Evolutionary conservation across 305 asterid genomes (phyloP), one percentile per base, ranked within the genome.

Genomic region (Rubia peregrina): DNA sequence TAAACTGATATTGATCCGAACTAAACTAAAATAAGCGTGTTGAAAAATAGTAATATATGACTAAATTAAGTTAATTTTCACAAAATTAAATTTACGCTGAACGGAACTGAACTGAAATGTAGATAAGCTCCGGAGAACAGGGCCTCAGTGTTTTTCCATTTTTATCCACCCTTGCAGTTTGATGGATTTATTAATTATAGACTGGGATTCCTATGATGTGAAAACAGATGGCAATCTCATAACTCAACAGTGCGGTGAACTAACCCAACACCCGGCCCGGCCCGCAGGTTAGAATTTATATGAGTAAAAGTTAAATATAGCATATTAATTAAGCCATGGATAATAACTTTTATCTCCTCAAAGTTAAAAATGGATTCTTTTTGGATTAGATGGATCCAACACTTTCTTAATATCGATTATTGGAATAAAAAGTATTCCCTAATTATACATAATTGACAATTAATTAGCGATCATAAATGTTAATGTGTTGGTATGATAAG

Each of bases 151-250:
- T 51, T 49, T 48, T 48, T 16, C 7, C 24, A 40, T 49, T 14
- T 67, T 16, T 65, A 53, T 21, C 14, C 17, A 59, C 69, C 43
- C 64, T 13, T 75, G 76, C 90, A 94, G 97, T 94, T 94, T 83
- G 96, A 89, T 75, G 96, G 97, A 77, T 91, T 89, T 85, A 87
- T 94, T 26, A 38, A 38, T 38, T 38, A 43, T 43, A 9, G 98
- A 91, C 85, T 83, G 89, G 87, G 98, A 94, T 72, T 80, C 84
- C 56, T 94, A 94, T 43, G 96, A 93, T 73, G 85, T 93, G 70
- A 89, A 81, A 88, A 97, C 97, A 79, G 98, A 93, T 75, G 98
- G 97, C 87, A 97, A 81, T 81, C 96, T 84, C 91, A 93, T 77
- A 93, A 89, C 69, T 91, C 98, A 62, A 91, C 98, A 48, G 97